A percentile compares a stretch with the other conserved stretches of the same genome.
Evolutionary conservation across 1,284 basidiomycete genomes (phyloP).

Genomic region (Puccinia polysora): DNA sequence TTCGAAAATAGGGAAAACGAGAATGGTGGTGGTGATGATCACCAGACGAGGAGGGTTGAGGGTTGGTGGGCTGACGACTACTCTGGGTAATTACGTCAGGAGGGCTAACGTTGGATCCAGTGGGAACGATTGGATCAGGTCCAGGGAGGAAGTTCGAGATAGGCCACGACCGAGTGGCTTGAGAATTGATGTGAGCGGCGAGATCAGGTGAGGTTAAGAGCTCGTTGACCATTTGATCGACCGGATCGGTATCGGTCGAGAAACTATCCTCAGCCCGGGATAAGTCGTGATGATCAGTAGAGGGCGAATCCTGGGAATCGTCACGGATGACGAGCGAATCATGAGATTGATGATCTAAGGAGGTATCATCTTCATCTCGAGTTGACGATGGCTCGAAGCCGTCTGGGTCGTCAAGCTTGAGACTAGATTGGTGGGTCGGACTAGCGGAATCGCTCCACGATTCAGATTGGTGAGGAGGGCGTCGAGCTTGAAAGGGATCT

Average conservation of each 20-base stretch:
- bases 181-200: slow-evolving; percentile 24
- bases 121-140: not conserved
- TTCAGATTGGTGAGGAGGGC: not conserved
- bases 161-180: not conserved
- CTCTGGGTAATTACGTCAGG: too few species aligned
- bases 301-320: not conserved
- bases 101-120: not conserved
- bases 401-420: not conserved
- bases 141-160: not conserved
- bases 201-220: slow-evolving; percentile 35
- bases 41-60: too few species aligned
- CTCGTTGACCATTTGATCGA: slow-evolving; percentile 39
- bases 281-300: not conserved
- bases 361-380: not conserved
- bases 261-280: slow-evolving; percentile 1
- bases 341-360: slow-evolving; percentile 24
- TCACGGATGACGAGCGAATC: slow-evolving; percentile 30
- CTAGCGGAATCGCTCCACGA: not conserved
- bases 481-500: not conserved
- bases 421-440: not conserved
- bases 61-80: too few species aligned
- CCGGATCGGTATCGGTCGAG: slow-evolving; percentile 33
- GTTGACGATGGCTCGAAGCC: not conserved
- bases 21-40: not conserved
- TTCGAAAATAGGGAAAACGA: slow-evolving; percentile 30